phyloP scores from a whole-genome alignment of 495 filamentous ascomycete genomes.

The Hyaloscypha bicolor region DNA sequence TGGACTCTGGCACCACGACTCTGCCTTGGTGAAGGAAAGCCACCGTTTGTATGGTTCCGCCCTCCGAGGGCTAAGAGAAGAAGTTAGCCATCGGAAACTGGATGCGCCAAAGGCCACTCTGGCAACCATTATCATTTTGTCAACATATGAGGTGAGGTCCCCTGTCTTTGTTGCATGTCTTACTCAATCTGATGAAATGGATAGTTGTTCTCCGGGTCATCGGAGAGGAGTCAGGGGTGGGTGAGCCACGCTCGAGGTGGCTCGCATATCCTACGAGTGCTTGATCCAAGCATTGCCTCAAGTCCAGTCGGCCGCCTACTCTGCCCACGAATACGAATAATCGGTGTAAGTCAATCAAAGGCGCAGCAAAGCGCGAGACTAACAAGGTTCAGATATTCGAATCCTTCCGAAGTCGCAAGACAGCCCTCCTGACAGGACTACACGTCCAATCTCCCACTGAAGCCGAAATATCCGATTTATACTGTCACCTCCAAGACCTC shows the following conservation, averaged over 20 bases:
- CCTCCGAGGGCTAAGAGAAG: conserved; percentile 1
- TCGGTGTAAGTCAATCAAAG: not conserved
- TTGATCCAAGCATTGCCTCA: not conserved
- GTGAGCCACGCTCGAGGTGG: conserved; percentile 11
- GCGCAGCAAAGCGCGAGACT: not conserved
- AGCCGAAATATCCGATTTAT: not conserved
- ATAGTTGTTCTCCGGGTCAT: not conserved
- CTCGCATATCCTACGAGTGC: not conserved
- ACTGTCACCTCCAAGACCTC: not conserved
- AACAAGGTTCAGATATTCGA: conserved; percentile 2
- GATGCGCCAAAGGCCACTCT: conserved; percentile 4
- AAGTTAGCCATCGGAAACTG: not conserved
- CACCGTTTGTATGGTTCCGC: not conserved
- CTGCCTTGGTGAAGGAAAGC: not conserved
- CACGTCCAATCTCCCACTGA: not conserved
- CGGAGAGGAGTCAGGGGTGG: not conserved
- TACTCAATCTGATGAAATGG: not conserved
- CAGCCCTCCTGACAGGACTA: not conserved
- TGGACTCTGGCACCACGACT: not conserved
- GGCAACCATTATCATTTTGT: not conserved
- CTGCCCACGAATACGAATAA: conserved; percentile 2
- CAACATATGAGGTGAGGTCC: conserved; percentile 10
- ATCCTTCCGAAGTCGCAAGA: not conserved
- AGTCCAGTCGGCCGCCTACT: not conserved
- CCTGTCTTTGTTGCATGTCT: too few relatives aligned